phyloP scores from a whole-genome alignment of 1,284 basidiomycete genomes.

The Ceratobasidium sp. region DNA sequence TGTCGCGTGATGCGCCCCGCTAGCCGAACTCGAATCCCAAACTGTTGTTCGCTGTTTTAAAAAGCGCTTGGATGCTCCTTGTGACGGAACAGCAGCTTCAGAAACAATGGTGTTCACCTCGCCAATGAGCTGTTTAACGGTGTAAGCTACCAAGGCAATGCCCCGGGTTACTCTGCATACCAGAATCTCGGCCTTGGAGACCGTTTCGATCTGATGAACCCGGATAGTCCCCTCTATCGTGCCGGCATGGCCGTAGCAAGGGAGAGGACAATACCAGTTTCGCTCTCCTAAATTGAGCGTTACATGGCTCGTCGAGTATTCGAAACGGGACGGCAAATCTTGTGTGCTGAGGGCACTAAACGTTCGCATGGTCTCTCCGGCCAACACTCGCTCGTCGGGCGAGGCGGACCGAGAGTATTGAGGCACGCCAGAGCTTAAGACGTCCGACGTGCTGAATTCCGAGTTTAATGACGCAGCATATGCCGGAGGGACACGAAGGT shows the following conservation, averaged over 20 bases:
- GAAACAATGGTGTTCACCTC: slow-evolving; percentile 14
- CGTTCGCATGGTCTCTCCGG: slow-evolving; percentile 18
- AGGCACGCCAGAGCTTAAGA: slow-evolving; percentile 11
- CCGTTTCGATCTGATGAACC: slow-evolving; percentile 30
- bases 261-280: slow-evolving; percentile 28
- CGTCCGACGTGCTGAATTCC: slow-evolving; percentile 29
- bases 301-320: slow-evolving; percentile 14
- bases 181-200: slow-evolving; percentile 26
- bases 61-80: slow-evolving; percentile 29
- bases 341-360: slow-evolving; percentile 26
- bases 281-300: slow-evolving; percentile 28
- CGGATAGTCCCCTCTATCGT: slow-evolving; percentile 19
- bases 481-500: slow-evolving; percentile 18
- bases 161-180: background rate
- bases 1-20: background rate
- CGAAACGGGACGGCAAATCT: slow-evolving; percentile 25
- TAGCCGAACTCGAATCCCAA: slow-evolving; percentile 1
- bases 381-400: slow-evolving; percentile 22
- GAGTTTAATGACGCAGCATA: slow-evolving; percentile 30
- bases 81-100: slow-evolving; percentile 20
- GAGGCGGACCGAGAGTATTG: slow-evolving; percentile 29
- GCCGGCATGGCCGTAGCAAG: slow-evolving; percentile 17
- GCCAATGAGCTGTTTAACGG: slow-evolving; percentile 7
- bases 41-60: slow-evolving; percentile 12
- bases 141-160: background rate